These are phyloP conservation scores for Hanseniaspora uvarum DNA, from an alignment of 1,139 yeast species.

Conservation along the genomic window DNA sequence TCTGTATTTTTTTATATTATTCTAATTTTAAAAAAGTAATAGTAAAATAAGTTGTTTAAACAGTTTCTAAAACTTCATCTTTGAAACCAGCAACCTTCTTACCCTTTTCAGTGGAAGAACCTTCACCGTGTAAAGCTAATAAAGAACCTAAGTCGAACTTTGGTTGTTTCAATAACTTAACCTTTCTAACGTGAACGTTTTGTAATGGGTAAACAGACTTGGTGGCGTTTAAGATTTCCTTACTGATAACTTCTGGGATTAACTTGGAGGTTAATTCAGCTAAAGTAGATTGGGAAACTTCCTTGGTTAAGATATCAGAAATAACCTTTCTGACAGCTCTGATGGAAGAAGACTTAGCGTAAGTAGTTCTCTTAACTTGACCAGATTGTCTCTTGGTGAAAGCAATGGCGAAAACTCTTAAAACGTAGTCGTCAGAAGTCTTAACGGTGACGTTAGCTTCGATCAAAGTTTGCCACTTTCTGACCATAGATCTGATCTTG, in stretches of 20 bases:
- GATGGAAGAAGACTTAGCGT: slow-evolving; percentile 84
- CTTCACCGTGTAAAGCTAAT: slow-evolving; percentile 86
- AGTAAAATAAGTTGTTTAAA: slow-evolving; percentile 36
- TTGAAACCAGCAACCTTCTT: slow-evolving; percentile 83
- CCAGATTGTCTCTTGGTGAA: slow-evolving; percentile 85
- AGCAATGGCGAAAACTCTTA: slow-evolving; percentile 81
- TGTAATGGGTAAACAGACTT: slow-evolving; percentile 79
- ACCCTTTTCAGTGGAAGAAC: slow-evolving; percentile 66
- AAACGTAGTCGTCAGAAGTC: slow-evolving; percentile 82
- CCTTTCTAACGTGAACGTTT: slow-evolving; percentile 87
- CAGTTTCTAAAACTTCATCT: slow-evolving; percentile 82
- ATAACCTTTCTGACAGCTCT: slow-evolving; percentile 80
- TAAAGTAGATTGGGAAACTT: slow-evolving; percentile 72
- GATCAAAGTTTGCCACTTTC: slow-evolving; percentile 89
- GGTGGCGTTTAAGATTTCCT: slow-evolving; percentile 80
- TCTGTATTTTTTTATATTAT: not conserved
- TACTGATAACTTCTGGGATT: slow-evolving; percentile 84
- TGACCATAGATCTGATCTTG: slow-evolving; percentile 79
- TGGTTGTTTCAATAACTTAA: slow-evolving; percentile 83
- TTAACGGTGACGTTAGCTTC: slow-evolving; percentile 87
- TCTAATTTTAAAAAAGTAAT: slow-evolving; percentile 3
- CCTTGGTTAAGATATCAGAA: slow-evolving; percentile 76
- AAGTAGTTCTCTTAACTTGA: slow-evolving; percentile 84
- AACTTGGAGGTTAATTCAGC: slow-evolving; percentile 81
- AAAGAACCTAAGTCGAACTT: slow-evolving; percentile 83